Base-by-base conservation (phyloP, 305 asterid genomes). In the Nicotiana rustica region DNA sequence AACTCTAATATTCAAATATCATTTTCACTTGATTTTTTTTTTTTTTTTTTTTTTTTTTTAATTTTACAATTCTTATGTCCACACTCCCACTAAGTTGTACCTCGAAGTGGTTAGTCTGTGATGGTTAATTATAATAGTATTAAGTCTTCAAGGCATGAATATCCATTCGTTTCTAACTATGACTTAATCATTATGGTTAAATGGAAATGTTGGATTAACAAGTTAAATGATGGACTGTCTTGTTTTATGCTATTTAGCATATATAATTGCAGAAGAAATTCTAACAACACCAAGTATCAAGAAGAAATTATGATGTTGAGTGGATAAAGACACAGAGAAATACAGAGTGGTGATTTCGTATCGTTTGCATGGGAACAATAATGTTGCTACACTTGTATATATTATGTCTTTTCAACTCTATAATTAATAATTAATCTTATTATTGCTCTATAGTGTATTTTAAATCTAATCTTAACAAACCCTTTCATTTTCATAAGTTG, bases 401-500 rank as follows among this genome's bases (percentile, higher is more conserved):
- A 6, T 14, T 38, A 25, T 73, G 44, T 73, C 79, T 25, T 49
- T 73, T 73, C 44, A 6, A 44, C 44, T 73, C 61, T 25, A 73
- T 73, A 49, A 73, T 49, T 49, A 49, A 73, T 14, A 73, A 49
- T 66, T 14, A 29, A 4, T 64, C 17, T 9, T 25, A 62, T 62
- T 21, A 21, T 44, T 47, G 49, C 62, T 14, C 0, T 44, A 1
- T 49, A 73, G 64, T 73, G 64, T 73, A 73, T 12, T 21, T 49
- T 25, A 49, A 13, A 73, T 35, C 64, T 21, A 73, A 73, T 25
- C 62, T 73, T 73, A 25, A 73, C 79, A 13, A 73, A 25, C 64
- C 44, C 79, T 73, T 73, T 49, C 64, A 49, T 73, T 73, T 47
- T 73, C 79, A 25, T 49, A 49, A 21, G 25, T 73, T 73, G 61